These are phyloP conservation scores for Candida coquimbonensis DNA, from an alignment of 805 yeast species.

Conservation along the genomic window DNA sequence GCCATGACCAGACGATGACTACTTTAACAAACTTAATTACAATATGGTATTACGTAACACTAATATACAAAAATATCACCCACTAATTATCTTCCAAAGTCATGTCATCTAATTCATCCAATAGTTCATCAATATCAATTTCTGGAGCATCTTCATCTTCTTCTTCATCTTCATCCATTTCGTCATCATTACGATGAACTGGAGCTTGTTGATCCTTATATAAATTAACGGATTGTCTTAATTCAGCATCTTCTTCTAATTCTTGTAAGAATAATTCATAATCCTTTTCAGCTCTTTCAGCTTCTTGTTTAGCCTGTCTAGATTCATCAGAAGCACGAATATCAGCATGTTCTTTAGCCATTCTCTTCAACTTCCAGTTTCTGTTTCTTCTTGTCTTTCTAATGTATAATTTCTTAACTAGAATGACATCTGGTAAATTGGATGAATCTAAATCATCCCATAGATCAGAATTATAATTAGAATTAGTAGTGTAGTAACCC, in stretches of 20 bases:
- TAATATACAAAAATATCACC: not conserved
- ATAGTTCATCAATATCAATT: slow-evolving; percentile 82
- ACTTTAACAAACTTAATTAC: too few relatives aligned
- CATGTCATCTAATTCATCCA: slow-evolving; percentile 94
- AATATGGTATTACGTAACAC: not conserved
- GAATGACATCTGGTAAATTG: slow-evolving; percentile 74
- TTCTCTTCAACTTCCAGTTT: slow-evolving; percentile 90
- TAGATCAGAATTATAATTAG: slow-evolving; percentile 82
- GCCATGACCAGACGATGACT: too few relatives aligned
- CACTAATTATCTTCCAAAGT: slow-evolving; percentile 52
- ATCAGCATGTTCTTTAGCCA: slow-evolving; percentile 94
- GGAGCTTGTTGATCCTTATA: slow-evolving; percentile 51
- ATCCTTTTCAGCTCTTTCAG: slow-evolving; percentile 88
- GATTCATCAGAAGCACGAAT: slow-evolving; percentile 67
- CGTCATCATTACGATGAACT: slow-evolving; percentile 25
- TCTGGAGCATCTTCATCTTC: slow-evolving; percentile 84
- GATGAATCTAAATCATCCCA: slow-evolving; percentile 64
- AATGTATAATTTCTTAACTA: slow-evolving; percentile 83
- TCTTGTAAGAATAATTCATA: slow-evolving; percentile 95
- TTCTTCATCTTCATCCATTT: slow-evolving; percentile 50
- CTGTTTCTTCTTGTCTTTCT: slow-evolving; percentile 75
- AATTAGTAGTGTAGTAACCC: slow-evolving; percentile 81
- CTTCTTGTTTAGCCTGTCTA: slow-evolving; percentile 79
- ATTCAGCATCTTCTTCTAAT: slow-evolving; percentile 92
- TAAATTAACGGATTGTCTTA: slow-evolving; percentile 83